phyloP scores from a whole-genome alignment of 352 stramenopile species.

The Phytopythium montanum region DNA sequence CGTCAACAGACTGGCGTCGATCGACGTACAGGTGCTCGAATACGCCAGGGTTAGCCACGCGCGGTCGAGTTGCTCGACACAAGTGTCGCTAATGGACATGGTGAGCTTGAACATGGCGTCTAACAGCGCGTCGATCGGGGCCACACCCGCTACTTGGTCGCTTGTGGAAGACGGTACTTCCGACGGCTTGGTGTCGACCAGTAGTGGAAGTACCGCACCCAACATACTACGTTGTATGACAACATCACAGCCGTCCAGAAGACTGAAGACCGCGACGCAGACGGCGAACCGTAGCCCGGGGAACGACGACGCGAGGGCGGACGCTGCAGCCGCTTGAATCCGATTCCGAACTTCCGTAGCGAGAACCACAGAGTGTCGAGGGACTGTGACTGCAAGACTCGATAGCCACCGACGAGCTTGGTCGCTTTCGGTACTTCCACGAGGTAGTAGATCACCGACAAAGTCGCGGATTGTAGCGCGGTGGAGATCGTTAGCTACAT shows the following conservation, averaged over 20 bases:
- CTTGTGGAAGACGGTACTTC: neutral
- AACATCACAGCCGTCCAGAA: constrained; percentile 28
- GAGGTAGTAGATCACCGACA: neutral
- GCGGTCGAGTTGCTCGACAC: constrained; percentile 54
- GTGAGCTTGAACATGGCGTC: constrained; percentile 56
- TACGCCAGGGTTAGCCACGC: constrained; percentile 63
- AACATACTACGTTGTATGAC: constrained; percentile 52
- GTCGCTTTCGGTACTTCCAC: neutral
- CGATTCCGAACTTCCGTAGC: constrained; percentile 23
- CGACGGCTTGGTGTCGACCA: constrained; percentile 32
- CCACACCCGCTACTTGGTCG: neutral
- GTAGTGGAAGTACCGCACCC: constrained; percentile 42
- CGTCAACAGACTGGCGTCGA: constrained; percentile 7
- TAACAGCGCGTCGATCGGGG: constrained; percentile 20
- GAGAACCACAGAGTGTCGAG: constrained; percentile 9
- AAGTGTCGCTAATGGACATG: constrained; percentile 27
- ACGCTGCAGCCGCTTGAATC: constrained; percentile 25
- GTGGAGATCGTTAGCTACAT: neutral
- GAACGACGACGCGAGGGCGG: constrained; percentile 33
- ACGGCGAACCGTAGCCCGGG: constrained; percentile 23
- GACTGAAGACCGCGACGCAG: constrained; percentile 39
- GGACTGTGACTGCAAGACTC: neutral
- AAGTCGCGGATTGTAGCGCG: neutral
- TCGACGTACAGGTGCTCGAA: constrained; percentile 8
- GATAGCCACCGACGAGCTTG: neutral